phyloP scores from a whole-genome alignment of 1,284 basidiomycete species.

The Ustilago shanxiensis region DNA sequence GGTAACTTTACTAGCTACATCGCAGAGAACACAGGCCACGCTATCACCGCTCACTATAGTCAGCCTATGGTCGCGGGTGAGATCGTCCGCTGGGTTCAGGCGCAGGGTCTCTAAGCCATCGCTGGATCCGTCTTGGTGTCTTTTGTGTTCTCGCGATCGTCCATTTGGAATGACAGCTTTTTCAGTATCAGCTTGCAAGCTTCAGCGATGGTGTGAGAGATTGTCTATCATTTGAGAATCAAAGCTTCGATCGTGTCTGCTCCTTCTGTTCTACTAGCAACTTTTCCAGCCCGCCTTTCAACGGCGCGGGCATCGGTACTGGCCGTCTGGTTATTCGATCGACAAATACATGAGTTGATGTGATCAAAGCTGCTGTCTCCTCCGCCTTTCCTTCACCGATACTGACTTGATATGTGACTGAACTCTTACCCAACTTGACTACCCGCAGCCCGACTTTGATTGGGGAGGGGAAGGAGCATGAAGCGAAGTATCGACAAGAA shows the following conservation, averaged over 20 bases:
- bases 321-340: slow-evolving; percentile 40
- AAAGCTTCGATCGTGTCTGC: slow-evolving; percentile 23
- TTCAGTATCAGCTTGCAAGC: no score
- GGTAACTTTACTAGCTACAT: slow-evolving; percentile 48
- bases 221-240: not conserved
- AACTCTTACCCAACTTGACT: slow-evolving; percentile 42
- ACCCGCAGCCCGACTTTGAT: slow-evolving; percentile 38
- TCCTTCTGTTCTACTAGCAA: slow-evolving; percentile 15
- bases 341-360: slow-evolving; percentile 58
- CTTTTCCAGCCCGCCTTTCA: slow-evolving; percentile 10
- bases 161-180: no score
- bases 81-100: slow-evolving; percentile 39
- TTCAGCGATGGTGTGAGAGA: not conserved
- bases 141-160: no score
- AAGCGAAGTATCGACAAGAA: slow-evolving; percentile 51
- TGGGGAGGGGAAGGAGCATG: slow-evolving; percentile 48
- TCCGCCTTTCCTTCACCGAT: slow-evolving; percentile 22
- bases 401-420: slow-evolving; percentile 51
- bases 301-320: slow-evolving; percentile 27
- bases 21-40: slow-evolving; percentile 49
- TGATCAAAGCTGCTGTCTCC: slow-evolving; percentile 37
- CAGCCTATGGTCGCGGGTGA: slow-evolving; percentile 30
- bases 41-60: slow-evolving; percentile 42
- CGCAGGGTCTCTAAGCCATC: slow-evolving; percentile 28
- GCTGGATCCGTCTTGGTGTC: not conserved